These are phyloP conservation scores for Malassezia slooffiae DNA, from an alignment of 1,284 basidiomycete genomes.

Conservation along the genomic window DNA sequence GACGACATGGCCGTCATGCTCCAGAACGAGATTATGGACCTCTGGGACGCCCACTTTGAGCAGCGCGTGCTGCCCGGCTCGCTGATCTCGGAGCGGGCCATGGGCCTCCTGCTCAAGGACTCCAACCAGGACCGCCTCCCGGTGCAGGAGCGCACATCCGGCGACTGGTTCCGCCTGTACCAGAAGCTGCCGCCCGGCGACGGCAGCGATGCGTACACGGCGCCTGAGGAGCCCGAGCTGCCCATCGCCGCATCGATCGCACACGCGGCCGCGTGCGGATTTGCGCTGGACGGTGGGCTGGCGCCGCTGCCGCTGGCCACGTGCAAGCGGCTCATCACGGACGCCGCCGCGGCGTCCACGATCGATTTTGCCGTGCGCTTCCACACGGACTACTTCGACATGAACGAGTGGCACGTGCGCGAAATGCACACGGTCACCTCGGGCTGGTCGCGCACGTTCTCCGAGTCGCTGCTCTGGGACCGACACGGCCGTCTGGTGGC, in stretches of 20 bases:
- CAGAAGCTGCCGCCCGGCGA: constrained; percentile 4
- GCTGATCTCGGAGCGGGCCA: constrained; percentile 8
- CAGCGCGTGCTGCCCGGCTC: not conserved
- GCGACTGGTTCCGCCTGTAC: constrained; percentile 20
- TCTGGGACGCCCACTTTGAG: constrained; percentile 10
- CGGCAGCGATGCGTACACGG: constrained; percentile 1
- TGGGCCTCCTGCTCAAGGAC: too few relatives aligned
- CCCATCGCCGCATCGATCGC: constrained; percentile 4
- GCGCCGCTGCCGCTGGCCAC: constrained; percentile 37
- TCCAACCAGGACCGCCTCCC: constrained; percentile 7
- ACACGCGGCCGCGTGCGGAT: constrained; percentile 17
- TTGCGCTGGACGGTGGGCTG: constrained; percentile 31
- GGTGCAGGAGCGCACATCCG: constrained; percentile 12
- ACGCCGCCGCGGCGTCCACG: constrained; percentile 25
- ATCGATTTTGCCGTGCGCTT: constrained; percentile 38
- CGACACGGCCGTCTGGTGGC: constrained; percentile 18
- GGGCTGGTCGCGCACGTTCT: constrained; percentile 24
- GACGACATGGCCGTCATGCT: constrained; percentile 3
- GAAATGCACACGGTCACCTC: constrained; percentile 25
- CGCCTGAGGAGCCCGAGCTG: too few relatives aligned
- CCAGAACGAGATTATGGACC: constrained; percentile 4
- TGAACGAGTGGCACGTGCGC: constrained; percentile 24
- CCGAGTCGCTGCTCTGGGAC: constrained; percentile 23
- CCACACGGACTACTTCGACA: constrained; percentile 21
- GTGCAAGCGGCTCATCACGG: constrained; percentile 16